Base-by-base conservation (phyloP, 176 grass and related monocot species). In the Triticum urartu region DNA sequence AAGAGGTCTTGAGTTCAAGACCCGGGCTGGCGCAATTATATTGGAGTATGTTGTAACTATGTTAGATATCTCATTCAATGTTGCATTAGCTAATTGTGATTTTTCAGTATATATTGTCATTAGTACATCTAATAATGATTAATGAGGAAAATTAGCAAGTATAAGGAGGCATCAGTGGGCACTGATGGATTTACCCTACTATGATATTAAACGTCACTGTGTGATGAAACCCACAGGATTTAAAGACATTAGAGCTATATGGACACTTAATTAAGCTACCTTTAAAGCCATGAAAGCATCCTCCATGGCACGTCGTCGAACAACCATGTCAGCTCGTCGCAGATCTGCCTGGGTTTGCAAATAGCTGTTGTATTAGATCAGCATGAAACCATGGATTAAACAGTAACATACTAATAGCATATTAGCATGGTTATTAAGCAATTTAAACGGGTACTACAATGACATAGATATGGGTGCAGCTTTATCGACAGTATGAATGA, bases 221-320 rank as follows among this genome's bases (percentile, higher is more conserved):
- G 22, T 81, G 65, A 85, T 66, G 39, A 56, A 80, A 86, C 60
- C 52, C 33, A 25, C 14, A 7, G 34, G 1, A 30, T 10, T 11
- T 14, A 7, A 78, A 86, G 58, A 81, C 8, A 72, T 6, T 5
- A 72, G 39, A 62, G 54, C 36, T 79, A 36, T 2, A 83, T 67
- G 33, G 13, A 2, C 20, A 83, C 48, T 56, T 40, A 32, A 47
- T 68, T 30, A 42, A 68, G 70, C 30, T 80, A 98, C 96, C 96
- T 98, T 95, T 85, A 98, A 73, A 85, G 96, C 93, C 96, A 98
- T 98, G 75, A 92, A 92, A 71, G 96, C 91, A 74, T 98, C 96
- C 85, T 98, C 96, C 93, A 95, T 94, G 40, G 96, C 96, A 82
- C 91, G 93, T 9, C 93, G 86, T 91, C 89, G 92, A 81, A 93